phyloP scores from a whole-genome alignment of 352 stramenopile genomes.

The Pythium rishiriense region DNA sequence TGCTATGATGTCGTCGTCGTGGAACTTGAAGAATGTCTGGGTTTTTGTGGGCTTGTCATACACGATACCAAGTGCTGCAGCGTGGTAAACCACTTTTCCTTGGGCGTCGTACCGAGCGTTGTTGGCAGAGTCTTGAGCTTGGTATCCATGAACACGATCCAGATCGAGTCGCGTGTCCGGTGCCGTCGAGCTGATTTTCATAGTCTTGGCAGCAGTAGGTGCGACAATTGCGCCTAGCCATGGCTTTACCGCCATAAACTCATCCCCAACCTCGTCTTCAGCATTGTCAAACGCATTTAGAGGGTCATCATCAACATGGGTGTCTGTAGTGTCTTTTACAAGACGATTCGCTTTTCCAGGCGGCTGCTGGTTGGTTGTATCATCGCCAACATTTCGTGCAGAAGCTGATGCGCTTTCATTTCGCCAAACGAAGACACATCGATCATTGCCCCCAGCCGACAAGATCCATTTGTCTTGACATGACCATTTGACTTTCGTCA shows the following conservation, averaged over 20 bases:
- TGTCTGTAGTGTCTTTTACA: neutral
- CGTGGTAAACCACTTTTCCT: conserved; percentile 74
- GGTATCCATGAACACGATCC: conserved; percentile 74
- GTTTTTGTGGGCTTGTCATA: conserved; percentile 47
- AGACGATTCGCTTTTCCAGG: neutral
- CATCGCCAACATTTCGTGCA: neutral
- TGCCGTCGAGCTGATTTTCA: conserved; percentile 36
- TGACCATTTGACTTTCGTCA: conserved; percentile 79
- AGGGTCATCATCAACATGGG: conserved; percentile 27
- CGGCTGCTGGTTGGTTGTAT: neutral
- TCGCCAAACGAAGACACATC: conserved; percentile 74
- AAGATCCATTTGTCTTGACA: conserved; percentile 58
- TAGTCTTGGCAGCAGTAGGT: conserved; percentile 45
- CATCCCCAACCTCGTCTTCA: conserved; percentile 63
- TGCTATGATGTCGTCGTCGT: conserved; percentile 86
- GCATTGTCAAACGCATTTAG: conserved; percentile 29
- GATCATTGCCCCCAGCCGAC: conserved; percentile 79
- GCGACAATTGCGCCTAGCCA: conserved; percentile 84
- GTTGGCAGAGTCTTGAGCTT: conserved; percentile 71
- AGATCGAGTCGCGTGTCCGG: conserved; percentile 56
- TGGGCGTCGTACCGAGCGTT: conserved; percentile 69
- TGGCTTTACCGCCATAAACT: conserved; percentile 91
- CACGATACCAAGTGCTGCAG: conserved; percentile 73
- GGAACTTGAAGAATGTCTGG: conserved; percentile 61
- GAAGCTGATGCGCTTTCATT: conserved; percentile 31